Evolutionary conservation across 106 monocot genomes (phyloP).

Genomic region (Dendrobium catenatum): DNA sequence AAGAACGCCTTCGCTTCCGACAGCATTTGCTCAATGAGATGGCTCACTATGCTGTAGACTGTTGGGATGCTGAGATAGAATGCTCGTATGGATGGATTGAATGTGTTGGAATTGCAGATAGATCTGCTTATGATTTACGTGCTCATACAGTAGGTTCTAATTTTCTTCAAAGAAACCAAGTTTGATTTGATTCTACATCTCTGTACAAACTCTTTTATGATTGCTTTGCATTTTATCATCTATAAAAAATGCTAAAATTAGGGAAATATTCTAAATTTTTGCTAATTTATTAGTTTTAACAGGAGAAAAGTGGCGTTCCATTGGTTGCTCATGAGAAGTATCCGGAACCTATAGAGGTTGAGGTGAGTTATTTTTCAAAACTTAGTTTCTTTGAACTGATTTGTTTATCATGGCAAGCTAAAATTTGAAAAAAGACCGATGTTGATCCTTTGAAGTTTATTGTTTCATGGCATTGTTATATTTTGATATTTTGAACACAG

Average conservation of each 20-base stretch:
- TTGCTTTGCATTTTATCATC: too few species aligned
- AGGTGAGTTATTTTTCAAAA: slow-evolving; percentile 34
- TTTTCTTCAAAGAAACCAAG: too few species aligned
- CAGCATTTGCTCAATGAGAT: slow-evolving; percentile 96
- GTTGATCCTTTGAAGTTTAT: too few species aligned
- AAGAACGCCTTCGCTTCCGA: slow-evolving; percentile 70
- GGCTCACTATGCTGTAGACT: slow-evolving; percentile 97
- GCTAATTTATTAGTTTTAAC: slow-evolving; percentile 13
- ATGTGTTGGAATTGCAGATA: slow-evolving; percentile 97
- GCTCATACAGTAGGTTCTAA: slow-evolving; percentile 55
- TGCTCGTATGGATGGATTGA: slow-evolving; percentile 76
- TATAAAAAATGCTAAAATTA: neutral
- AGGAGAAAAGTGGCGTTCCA: slow-evolving; percentile 90
- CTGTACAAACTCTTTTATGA: too few species aligned
- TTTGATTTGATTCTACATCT: too few species aligned
- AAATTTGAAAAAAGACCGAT: too few species aligned
- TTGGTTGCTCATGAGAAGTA: slow-evolving; percentile 92
- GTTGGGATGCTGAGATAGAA: slow-evolving; percentile 86
- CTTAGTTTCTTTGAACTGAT: neutral
- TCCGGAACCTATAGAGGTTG: slow-evolving; percentile 88
- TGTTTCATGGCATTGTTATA: neutral
- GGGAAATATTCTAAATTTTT: neutral
- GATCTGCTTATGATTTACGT: slow-evolving; percentile 84
- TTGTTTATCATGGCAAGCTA: too few species aligned
- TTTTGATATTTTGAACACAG: slow-evolving; percentile 29